These are phyloP conservation scores for Eucalyptus pauciflora DNA, from an alignment of 345 rosid genomes.

Conservation along the genomic window DNA sequence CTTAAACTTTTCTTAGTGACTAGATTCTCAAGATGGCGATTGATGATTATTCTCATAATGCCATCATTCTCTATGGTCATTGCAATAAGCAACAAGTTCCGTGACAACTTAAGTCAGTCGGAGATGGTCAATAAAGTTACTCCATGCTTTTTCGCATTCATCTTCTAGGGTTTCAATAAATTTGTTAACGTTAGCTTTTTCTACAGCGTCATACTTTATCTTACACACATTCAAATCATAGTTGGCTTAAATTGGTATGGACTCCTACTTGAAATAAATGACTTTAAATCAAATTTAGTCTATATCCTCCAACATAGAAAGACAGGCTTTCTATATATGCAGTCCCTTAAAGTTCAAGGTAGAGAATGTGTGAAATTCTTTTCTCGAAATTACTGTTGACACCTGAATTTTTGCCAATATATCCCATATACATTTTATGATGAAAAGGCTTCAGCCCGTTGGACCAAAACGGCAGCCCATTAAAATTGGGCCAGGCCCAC, in stretches of 20 bases:
- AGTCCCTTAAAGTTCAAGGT: not conserved
- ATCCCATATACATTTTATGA: too few species aligned
- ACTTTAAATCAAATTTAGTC: too few species aligned
- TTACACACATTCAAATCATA: too few species aligned
- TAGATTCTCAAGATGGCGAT: not conserved
- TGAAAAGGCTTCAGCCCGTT: too few species aligned
- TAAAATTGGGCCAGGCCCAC: not conserved
- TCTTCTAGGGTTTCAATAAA: not conserved
- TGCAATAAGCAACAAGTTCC: not conserved
- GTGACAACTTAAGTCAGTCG: fast-evolving
- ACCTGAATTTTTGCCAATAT: too few species aligned
- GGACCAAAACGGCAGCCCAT: not conserved
- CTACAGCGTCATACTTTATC: not conserved
- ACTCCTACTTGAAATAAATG: too few species aligned
- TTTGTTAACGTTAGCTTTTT: not conserved
- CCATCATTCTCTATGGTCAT: not conserved
- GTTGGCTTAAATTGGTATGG: not conserved
- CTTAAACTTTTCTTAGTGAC: not conserved
- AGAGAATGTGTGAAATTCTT: not conserved
- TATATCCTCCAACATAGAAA: too few species aligned
- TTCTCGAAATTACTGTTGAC: too few species aligned
- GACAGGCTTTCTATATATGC: too few species aligned
- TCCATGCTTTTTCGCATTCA: not conserved
- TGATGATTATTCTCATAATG: not conserved
- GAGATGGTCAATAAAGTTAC: too few species aligned